phyloP scores from a whole-genome alignment of 345 rosid genomes.

The Orychophragmus violaceus region DNA sequence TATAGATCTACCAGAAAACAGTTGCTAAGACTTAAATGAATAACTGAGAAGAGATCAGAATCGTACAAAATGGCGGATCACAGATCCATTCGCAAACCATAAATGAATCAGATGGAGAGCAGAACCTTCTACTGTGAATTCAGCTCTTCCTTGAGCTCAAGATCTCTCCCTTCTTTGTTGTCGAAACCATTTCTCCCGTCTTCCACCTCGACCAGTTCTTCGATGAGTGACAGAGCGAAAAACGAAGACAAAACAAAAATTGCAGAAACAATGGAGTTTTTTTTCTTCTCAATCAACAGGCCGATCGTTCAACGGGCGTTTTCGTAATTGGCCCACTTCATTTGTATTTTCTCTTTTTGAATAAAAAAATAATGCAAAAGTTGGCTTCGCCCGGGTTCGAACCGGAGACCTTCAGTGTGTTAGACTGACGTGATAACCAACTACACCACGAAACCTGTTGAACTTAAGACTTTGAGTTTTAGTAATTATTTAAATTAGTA shows the following conservation, averaged over 20 bases:
- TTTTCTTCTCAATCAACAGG: not conserved
- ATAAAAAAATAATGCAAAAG: too few species aligned
- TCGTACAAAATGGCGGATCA: conserved; percentile 6
- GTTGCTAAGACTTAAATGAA: not conserved
- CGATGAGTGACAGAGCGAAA: not conserved
- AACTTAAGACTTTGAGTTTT: too few species aligned
- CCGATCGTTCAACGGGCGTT: not conserved
- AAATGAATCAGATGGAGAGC: not conserved
- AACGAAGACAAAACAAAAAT: not conserved
- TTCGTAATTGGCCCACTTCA: not conserved
- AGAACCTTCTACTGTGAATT: conserved; percentile 88
- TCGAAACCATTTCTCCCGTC: conserved; percentile 67
- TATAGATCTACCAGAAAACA: conserved; percentile 33
- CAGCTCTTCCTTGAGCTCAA: conserved; percentile 36
- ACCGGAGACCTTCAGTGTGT: conserved; percentile 99
- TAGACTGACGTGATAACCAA: conserved; percentile 99
- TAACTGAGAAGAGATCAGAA: not conserved
- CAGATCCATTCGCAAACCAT: conserved; percentile 4
- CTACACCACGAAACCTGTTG: conserved; percentile 86
- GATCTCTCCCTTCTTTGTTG: conserved; percentile 97
- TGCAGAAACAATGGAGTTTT: not conserved
- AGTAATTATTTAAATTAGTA: too few species aligned
- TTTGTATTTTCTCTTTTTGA: too few species aligned
- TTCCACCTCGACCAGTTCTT: not conserved
- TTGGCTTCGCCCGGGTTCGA: conserved; percentile 93